Conservation (phyloP, 2,329 filamentous ascomycete species). For the Verticillium nonalfalfae region DNA sequence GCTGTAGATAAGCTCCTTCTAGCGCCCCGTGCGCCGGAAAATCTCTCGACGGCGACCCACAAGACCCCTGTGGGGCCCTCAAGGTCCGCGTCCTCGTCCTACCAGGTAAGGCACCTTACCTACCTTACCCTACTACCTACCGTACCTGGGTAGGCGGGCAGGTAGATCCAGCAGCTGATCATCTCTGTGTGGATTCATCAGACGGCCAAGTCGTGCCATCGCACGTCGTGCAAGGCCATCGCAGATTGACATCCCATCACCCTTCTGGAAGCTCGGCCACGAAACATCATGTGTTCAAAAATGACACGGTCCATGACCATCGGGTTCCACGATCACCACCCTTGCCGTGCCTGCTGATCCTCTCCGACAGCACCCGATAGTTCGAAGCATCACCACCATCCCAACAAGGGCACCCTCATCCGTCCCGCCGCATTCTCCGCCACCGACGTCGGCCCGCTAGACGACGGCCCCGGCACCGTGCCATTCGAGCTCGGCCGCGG, state of each 20-base stretch:
- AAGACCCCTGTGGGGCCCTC: not conserved
- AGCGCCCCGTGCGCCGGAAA: not conserved
- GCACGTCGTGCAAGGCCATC: too few species aligned
- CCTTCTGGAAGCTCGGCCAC: too few species aligned
- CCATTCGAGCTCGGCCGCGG: not conserved
- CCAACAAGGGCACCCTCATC: not conserved
- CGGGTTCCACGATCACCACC: too few species aligned
- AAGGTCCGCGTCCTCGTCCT: too few species aligned
- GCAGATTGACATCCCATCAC: too few species aligned
- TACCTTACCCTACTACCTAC: too few species aligned
- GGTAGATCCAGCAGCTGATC: too few species aligned
- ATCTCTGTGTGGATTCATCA: not conserved
- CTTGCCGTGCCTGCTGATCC: not conserved
- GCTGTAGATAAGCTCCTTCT: not conserved
- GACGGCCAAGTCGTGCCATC: not conserved
- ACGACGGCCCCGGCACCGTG: not conserved
- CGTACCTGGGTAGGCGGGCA: too few species aligned
- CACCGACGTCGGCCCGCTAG: constrained; percentile 1
- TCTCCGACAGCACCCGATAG: not conserved
- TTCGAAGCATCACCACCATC: not conserved
- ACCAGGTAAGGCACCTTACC: too few species aligned
- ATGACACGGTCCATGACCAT: too few species aligned
- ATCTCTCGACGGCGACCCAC: not conserved
- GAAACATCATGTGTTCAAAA: too few species aligned
- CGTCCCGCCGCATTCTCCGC: not conserved